Evolutionary conservation across 768 basidiomycete species (phyloP).

Genomic region (Rhodotorula paludigena): DNA sequence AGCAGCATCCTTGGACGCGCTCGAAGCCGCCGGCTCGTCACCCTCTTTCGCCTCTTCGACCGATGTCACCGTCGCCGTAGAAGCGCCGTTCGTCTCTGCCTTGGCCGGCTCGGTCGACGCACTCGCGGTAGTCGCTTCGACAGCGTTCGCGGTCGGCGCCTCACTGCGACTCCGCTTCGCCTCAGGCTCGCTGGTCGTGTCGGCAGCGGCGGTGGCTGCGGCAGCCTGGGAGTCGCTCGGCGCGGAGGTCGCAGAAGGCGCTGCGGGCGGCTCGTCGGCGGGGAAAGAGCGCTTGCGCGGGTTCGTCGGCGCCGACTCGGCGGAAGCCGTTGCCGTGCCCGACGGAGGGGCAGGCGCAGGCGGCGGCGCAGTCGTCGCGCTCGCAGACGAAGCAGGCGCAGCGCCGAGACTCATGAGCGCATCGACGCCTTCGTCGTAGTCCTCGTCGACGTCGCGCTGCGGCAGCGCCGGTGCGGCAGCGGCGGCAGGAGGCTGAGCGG

Average conservation of each 20-base stretch:
- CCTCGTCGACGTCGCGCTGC: slow-evolving; percentile 72
- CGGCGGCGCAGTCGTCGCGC: neutral
- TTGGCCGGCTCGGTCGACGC: neutral
- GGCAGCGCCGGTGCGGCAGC: slow-evolving; percentile 43
- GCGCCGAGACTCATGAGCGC: slow-evolving; percentile 67
- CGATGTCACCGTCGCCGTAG: neutral
- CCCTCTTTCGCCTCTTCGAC: slow-evolving; percentile 3
- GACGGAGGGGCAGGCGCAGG: neutral
- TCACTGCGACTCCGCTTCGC: neutral
- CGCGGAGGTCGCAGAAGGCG: neutral
- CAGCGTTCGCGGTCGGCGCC: neutral
- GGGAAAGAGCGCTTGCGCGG: slow-evolving; percentile 31
- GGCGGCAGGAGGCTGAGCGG: slow-evolving; percentile 57
- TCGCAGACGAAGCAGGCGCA: neutral
- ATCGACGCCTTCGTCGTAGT: slow-evolving; percentile 89
- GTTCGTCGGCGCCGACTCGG: neutral
- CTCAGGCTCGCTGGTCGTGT: neutral
- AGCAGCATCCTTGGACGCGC: no score
- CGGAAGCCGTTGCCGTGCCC: neutral
- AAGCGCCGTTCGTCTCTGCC: neutral
- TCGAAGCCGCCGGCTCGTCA: neutral
- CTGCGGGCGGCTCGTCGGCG: neutral
- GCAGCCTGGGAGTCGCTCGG: no score
- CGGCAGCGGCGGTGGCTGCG: neutral
- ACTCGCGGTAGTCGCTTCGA: neutral